Percentiles rank a stretch among this genome's conserved stretches.
These are phyloP conservation scores for Vaccinium myrtillus DNA, from an alignment of 148 eudicot genomes.

Conservation along the genomic window DNA sequence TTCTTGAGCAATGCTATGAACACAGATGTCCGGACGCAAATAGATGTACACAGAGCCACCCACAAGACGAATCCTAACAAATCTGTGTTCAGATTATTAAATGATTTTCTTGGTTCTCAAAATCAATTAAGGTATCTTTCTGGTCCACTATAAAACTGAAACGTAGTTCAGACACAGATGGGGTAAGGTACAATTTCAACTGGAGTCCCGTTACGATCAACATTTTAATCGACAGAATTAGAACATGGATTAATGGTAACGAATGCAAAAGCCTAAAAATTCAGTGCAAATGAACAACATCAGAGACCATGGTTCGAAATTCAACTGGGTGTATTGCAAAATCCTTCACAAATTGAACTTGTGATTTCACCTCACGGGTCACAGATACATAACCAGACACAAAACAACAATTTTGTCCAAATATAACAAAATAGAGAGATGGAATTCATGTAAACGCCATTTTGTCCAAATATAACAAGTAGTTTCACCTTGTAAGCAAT, in stretches of 20 bases:
- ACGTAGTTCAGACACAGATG: background rate
- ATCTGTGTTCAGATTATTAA: too few relatives aligned
- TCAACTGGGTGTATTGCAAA: background rate
- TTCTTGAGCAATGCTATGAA: too few relatives aligned
- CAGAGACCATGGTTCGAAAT: background rate
- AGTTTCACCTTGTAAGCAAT: background rate
- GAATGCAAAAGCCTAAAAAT: background rate
- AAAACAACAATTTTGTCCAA: background rate
- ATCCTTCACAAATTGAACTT: background rate
- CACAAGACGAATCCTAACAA: too few relatives aligned
- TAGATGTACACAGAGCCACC: too few relatives aligned
- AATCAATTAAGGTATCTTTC: background rate
- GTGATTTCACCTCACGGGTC: background rate
- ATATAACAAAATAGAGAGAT: background rate
- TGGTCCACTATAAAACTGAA: background rate
- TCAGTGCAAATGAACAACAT: background rate
- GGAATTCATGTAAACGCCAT: background rate
- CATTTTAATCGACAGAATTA: background rate
- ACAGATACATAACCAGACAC: background rate
- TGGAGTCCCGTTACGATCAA: background rate
- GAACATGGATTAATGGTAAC: background rate
- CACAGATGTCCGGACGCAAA: too few relatives aligned
- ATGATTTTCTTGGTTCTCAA: too few relatives aligned
- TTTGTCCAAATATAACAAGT: background rate
- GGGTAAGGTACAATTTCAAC: background rate